Base-by-base conservation (phyloP, 805 yeast genomes). In the Zygosaccharomyces siamensis region DNA sequence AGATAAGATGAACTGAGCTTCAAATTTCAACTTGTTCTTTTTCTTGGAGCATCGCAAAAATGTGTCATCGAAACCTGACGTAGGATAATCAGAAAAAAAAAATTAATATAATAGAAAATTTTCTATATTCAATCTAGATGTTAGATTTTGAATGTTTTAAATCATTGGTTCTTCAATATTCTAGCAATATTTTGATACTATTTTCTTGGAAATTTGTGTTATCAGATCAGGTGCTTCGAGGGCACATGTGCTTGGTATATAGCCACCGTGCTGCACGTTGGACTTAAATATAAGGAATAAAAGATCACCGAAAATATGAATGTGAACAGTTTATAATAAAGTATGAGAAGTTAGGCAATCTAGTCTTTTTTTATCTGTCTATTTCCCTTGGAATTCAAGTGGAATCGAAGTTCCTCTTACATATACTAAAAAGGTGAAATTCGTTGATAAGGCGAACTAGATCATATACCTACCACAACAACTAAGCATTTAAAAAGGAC, bases 21-120 rank as follows among this genome's bases (percentile, higher is more conserved):
- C 5, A 6, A 7, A 33, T 10, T 14, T 33, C 37, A 4, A 33
- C 20, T 33, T 33, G 37, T 33, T 33, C 44, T 41, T 41, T 41
- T 39, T 39, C 32, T 39, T 39, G 1, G 14, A 5, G 10, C 23
- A 30, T 41, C 24, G 28, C 33, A 30, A 23, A 10, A n/a, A 7
- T 10, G 12, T 18, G 44, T 20, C 44, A 41, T 27, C 37, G 36
- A 30, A 30, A 30, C 36, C 44, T 41, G 44, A 18, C 28, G 21
- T 23, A 8, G 16, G 14, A 18, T 18, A 18, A 3, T 7, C 1
- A 12, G 16, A 33, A 10, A 14, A 33, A 10, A 14, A 32, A 32
- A 33, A 7, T 7, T 18, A 12, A n/a, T 12, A 12, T 7, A 21
- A 14, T 21, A 33, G 20, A 16, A 33, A 33, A 16, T 16, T 21